Conservation (phyloP, 805 yeast genomes). For the Maudiozyma saulgeensis region DNA sequence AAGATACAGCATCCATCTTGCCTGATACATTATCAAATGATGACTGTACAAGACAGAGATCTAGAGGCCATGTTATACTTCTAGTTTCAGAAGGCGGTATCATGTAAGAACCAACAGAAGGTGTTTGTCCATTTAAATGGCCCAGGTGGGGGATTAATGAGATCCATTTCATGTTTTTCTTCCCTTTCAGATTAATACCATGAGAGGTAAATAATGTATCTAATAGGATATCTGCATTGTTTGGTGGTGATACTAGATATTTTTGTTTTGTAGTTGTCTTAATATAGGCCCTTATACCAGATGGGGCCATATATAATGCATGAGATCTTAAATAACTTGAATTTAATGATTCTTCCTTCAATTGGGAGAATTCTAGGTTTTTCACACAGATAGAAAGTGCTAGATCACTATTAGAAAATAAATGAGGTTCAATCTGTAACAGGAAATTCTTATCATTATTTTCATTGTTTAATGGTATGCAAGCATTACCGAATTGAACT, state of each 20-base stretch:
- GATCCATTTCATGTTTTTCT: constrained; percentile 43
- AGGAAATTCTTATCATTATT: background rate
- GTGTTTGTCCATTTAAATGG: constrained; percentile 61
- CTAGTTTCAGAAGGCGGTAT: constrained; percentile 41
- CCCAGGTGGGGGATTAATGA: constrained; percentile 57
- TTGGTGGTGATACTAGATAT: constrained; percentile 35
- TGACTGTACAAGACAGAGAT: constrained; percentile 52
- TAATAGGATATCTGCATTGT: constrained; percentile 31
- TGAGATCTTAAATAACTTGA: constrained; percentile 22
- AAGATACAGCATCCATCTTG: constrained; percentile 7
- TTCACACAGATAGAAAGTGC: constrained; percentile 29
- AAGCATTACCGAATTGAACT: constrained; percentile 44
- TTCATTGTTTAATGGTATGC: constrained; percentile 17
- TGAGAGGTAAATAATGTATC: constrained; percentile 33
- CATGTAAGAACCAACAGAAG: constrained; percentile 48
- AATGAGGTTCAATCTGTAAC: constrained; percentile 39
- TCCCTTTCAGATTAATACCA: constrained; percentile 21
- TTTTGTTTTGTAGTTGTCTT: constrained; percentile 27
- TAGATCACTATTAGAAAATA: constrained; percentile 38
- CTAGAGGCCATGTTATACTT: constrained; percentile 64
- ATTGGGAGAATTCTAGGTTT: constrained; percentile 26
- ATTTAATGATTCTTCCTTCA: constrained; percentile 21
- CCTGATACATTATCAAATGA: constrained; percentile 3
- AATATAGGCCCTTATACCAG: constrained; percentile 43
- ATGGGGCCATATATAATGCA: constrained; percentile 44